Evolutionary conservation across 495 filamentous ascomycete species (phyloP), one percentile per base, ranked within the genome.

Genomic region (Parathielavia hyrcaniae): DNA sequence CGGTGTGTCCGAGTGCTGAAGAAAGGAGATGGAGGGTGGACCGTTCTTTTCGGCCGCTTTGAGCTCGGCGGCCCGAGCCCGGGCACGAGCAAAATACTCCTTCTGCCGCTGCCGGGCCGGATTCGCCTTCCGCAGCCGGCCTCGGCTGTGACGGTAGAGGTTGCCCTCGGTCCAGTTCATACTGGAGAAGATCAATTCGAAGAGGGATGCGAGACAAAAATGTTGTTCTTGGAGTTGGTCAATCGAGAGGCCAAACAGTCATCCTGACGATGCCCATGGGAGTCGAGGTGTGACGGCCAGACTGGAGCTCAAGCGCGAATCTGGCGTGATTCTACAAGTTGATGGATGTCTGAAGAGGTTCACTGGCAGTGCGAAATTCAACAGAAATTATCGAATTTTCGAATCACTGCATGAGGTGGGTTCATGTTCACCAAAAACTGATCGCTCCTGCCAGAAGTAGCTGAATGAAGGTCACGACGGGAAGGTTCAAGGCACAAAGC

Each of bases 91-190:
- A 46, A 76, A 75, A 58, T 75, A 70, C 14, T 75, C 64, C 53
- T 70, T 74, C 40, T 76, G 74, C 8, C 68, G 67, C 23, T 65
- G 62, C 22, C 68, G 61, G 26, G 54, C 50, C 1, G 55, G 52
- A 44, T 74, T 63, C 2, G 66, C 63, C 44, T 72, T 74, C 19
- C 67, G 67, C 53, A 70, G 55, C 19, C 58, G 61, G 11, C 67
- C 63, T 20, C 67, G 71, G 14, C 63, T 67, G 59, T 67, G 60
- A 54, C 71, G 73, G 22, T 73, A 63, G n/a, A 76, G 65, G 11
- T 63, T 73, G 36, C 71, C 71, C 59, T 75, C 75, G 19, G 72
- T 76, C 74, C 74, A 77, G 59, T 77, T 77, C 75, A 77, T 77
- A 34, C 16, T 58, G 50, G 30, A n/a, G 44, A 22, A 9, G 32